phyloP scores from a whole-genome alignment of 2,329 filamentous ascomycete genomes.

The Aspergillus ibericus region DNA sequence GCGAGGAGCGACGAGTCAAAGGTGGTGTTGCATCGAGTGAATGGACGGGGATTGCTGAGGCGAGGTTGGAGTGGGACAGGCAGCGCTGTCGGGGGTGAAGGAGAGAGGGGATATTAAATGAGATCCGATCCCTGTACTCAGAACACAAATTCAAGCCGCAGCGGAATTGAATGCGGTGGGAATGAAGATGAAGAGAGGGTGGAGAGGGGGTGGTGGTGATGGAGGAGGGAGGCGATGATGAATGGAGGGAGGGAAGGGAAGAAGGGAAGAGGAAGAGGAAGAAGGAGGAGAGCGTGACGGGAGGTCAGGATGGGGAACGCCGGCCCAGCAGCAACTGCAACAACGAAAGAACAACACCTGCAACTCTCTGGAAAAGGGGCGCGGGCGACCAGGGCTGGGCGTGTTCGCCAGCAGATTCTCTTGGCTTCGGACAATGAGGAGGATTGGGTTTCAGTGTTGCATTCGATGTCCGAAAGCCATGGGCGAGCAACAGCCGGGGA shows the following conservation, averaged over 20 bases:
- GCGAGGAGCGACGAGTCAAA: not conserved
- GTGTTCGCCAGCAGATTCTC: too few species aligned
- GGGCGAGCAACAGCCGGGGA: not conserved
- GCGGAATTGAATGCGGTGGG: constrained; percentile 1
- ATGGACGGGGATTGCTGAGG: constrained; percentile 1
- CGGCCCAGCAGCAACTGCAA: constrained; percentile 15
- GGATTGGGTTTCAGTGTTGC: too few species aligned
- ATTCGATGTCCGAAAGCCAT: not conserved
- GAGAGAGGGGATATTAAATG: constrained; percentile 12
- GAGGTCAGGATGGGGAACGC: constrained; percentile 21
- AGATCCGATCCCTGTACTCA: constrained; percentile 9
- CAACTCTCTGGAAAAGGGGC: not conserved
- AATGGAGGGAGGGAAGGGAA: constrained; percentile 12
- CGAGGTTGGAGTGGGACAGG: not conserved
- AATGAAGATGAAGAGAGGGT: constrained; percentile 9
- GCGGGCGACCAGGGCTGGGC: not conserved
- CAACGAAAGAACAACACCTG: not conserved
- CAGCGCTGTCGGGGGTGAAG: not conserved
- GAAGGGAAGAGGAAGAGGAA: constrained; percentile 17
- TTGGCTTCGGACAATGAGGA: too few species aligned
- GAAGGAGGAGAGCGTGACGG: constrained; percentile 16
- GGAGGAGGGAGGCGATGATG: constrained; percentile 12
- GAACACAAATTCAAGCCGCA: not conserved
- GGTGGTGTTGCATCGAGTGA: constrained; percentile 15
- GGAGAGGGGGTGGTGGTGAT: constrained; percentile 11